Conservation (phyloP, 129 eudicot genomes). For the Flaveria trinervia region DNA sequence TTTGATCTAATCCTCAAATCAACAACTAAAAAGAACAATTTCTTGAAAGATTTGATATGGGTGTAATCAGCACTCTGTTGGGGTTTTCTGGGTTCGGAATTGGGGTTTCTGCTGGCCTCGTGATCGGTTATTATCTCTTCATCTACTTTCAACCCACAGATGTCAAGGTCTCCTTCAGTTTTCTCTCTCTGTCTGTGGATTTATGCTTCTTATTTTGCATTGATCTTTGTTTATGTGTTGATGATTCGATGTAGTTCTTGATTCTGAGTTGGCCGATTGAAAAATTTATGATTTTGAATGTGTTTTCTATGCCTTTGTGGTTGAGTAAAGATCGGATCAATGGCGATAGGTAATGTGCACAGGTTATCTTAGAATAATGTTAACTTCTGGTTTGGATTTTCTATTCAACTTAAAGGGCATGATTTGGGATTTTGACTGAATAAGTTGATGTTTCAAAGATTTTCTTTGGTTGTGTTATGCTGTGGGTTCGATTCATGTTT, state of each 20-base stretch:
- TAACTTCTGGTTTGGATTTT: neutral
- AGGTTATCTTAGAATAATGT: constrained; percentile 6
- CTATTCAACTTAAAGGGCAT: constrained; percentile 10
- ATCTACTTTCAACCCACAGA: constrained; percentile 64
- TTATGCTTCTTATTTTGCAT: constrained; percentile 9
- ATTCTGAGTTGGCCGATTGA: constrained; percentile 19
- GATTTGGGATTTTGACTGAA: constrained; percentile 11
- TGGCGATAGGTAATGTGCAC: constrained; percentile 5
- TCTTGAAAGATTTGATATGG: constrained; percentile 46
- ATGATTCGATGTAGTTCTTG: constrained; percentile 21
- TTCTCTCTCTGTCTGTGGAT: neutral
- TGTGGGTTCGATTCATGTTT: neutral
- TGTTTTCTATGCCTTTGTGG: constrained; percentile 25
- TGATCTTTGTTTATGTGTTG: constrained; percentile 27
- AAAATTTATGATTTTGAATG: neutral
- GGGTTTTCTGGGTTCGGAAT: constrained; percentile 71
- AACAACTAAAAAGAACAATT: neutral
- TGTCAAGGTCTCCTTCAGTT: constrained; percentile 51
- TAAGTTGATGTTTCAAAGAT: neutral
- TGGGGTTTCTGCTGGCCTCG: constrained; percentile 66
- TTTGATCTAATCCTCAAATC: constrained; percentile 19
- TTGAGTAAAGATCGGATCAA: constrained; percentile 24
- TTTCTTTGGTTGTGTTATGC: neutral
- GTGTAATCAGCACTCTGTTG: constrained; percentile 56
- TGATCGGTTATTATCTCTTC: constrained; percentile 61